phyloP scores from a whole-genome alignment of 1,284 basidiomycete genomes.

The Coniferiporia weirii region DNA sequence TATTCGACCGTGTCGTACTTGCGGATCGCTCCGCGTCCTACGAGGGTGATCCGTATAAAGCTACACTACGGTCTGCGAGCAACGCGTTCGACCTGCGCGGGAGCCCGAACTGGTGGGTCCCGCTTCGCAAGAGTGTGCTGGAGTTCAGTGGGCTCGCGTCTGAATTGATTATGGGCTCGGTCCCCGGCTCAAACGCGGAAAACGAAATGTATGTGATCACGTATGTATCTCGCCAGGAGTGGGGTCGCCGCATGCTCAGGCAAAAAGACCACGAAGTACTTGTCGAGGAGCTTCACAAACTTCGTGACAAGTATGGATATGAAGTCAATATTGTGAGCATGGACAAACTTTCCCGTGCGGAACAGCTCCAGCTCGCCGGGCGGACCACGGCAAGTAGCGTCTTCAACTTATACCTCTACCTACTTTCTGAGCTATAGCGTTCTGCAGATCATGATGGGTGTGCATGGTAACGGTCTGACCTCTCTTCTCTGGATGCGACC shows the following conservation, averaged over 20 bases:
- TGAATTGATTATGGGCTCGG: conserved; percentile 36
- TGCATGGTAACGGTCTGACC: conserved; percentile 84
- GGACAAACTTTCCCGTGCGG: conserved; percentile 71
- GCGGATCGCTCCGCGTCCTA: conserved; percentile 81
- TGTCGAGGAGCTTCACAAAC: conserved; percentile 54
- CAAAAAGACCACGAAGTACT: conserved; percentile 62
- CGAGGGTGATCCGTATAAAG: conserved; percentile 58
- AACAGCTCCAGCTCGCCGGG: conserved; percentile 74
- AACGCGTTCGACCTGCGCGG: conserved; percentile 71
- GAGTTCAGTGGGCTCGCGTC: conserved; percentile 58
- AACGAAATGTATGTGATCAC: conserved; percentile 65
- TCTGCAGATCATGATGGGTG: conserved; percentile 75
- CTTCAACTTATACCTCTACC: background rate
- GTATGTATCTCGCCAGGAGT: conserved; percentile 80
- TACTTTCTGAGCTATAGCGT: background rate
- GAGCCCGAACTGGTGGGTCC: conserved; percentile 76
- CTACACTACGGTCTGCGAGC: conserved; percentile 70
- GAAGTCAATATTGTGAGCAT: conserved; percentile 83
- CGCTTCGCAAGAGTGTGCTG: conserved; percentile 67
- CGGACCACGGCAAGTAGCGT: conserved; percentile 65
- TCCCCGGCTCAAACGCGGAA: conserved; percentile 50
- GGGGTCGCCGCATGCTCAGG: conserved; percentile 73
- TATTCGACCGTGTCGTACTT: conserved; percentile 80
- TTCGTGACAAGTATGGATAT: conserved; percentile 69
- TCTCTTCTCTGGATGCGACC: conserved; percentile 84